Evolutionary conservation across 2,329 filamentous ascomycete species (phyloP).

Genomic region (Camillea tinctor): DNA sequence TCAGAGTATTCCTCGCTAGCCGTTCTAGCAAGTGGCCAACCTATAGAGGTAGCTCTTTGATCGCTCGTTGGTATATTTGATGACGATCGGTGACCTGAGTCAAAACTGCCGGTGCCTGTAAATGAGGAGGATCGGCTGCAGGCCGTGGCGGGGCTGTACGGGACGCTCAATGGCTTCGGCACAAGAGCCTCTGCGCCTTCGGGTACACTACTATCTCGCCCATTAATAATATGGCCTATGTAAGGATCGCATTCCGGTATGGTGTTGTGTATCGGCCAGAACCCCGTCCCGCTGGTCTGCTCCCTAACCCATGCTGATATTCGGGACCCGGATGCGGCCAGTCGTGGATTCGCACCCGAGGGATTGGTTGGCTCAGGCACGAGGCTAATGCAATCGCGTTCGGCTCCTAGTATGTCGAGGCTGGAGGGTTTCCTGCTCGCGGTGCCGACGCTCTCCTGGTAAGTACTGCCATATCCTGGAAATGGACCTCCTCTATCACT

Average conservation of each 20-base stretch:
- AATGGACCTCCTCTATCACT: slow-evolving; percentile 9
- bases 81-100: slow-evolving; percentile 14
- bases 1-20: not conserved
- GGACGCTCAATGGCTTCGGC: slow-evolving; percentile 3
- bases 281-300: slow-evolving; percentile 16
- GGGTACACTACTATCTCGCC: slow-evolving; percentile 14
- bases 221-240: slow-evolving; percentile 12
- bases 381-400: slow-evolving; percentile 22
- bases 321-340: slow-evolving; percentile 12
- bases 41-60: slow-evolving; percentile 19
- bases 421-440: slow-evolving; percentile 19
- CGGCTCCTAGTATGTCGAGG: slow-evolving; percentile 22
- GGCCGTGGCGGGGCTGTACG: slow-evolving; percentile 12
- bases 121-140: slow-evolving; percentile 20
- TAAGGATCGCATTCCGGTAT: slow-evolving; percentile 17
- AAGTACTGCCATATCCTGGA: slow-evolving; percentile 4
- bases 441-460: slow-evolving; percentile 5
- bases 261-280: slow-evolving; percentile 14
- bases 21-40: not conserved
- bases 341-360: slow-evolving; percentile 1
- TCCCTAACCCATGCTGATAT: slow-evolving; percentile 25
- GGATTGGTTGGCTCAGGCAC: slow-evolving; percentile 8
- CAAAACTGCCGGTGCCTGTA: slow-evolving; percentile 18
- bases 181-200: slow-evolving; percentile 7
- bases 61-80: slow-evolving; percentile 18